Evolutionary conservation across 106 monocot genomes (phyloP).

Genomic region (Alisma plantagoaquatica): DNA sequence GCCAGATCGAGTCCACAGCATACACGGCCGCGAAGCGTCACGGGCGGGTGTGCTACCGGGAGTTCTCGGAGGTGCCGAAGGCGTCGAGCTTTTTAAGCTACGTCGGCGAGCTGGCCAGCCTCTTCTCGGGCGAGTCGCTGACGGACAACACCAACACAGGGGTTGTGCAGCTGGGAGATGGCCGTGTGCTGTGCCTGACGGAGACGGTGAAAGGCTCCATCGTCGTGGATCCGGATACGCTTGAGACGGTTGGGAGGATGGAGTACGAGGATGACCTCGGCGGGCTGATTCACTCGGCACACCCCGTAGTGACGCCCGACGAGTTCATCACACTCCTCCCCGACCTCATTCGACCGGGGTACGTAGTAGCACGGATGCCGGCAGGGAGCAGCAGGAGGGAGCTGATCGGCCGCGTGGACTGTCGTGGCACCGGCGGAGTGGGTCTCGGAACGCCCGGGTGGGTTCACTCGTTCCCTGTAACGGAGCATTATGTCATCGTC

Average conservation of each 20-base stretch:
- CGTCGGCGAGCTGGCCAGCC: slow-evolving; percentile 54
- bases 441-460: slow-evolving; percentile 78
- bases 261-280: slow-evolving; percentile 55
- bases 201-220: slow-evolving; percentile 91
- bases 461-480: slow-evolving; percentile 95
- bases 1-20: slow-evolving; percentile 84
- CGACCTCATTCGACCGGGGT: slow-evolving; percentile 73
- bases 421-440: too few species aligned
- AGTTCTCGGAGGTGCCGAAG: slow-evolving; percentile 83
- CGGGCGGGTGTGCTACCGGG: slow-evolving; percentile 67
- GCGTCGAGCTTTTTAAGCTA: slow-evolving; percentile 37
- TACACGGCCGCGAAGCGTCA: slow-evolving; percentile 67
- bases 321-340: slow-evolving; percentile 81
- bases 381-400: slow-evolving; percentile 68
- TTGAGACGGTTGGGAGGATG: slow-evolving; percentile 78
- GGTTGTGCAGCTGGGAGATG: slow-evolving; percentile 73
- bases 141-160: slow-evolving; percentile 99
- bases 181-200: slow-evolving; percentile 87
- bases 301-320: slow-evolving; percentile 70
- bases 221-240: slow-evolving; percentile 55
- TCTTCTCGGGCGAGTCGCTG: slow-evolving; percentile 82
- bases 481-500: slow-evolving; percentile 78
- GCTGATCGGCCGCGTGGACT: slow-evolving; percentile 68
- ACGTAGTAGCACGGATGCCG: slow-evolving; percentile 78
- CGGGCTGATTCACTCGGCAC: slow-evolving; percentile 85